A percentile compares a stretch with the other conserved stretches of the same genome.
phyloP scores from a whole-genome alignment of 2,329 filamentous ascomycete species.

The Aureobasidium subglaciale region DNA sequence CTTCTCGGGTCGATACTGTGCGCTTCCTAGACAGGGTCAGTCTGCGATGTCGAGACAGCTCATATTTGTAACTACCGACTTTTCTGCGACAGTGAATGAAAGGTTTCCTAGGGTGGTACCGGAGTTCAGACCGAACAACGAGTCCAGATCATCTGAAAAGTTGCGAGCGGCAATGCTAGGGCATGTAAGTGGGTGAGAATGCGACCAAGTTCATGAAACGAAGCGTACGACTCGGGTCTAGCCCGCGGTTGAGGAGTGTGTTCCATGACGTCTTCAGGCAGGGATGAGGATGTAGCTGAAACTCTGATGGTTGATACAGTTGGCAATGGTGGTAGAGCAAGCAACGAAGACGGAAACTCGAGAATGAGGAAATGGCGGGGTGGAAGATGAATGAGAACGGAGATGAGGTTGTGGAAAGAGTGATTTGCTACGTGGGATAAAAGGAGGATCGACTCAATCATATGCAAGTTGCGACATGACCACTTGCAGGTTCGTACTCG shows the following conservation, averaged over 20 bases:
- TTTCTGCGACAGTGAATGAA: constrained; percentile 68
- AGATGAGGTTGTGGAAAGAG: not conserved
- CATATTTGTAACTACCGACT: constrained; percentile 49
- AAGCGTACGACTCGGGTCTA: constrained; percentile 24
- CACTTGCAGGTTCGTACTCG: not conserved
- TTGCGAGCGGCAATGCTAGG: constrained; percentile 75
- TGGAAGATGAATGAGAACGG: not conserved
- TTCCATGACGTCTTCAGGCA: constrained; percentile 7
- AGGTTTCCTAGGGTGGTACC: constrained; percentile 63
- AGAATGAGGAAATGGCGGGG: not conserved
- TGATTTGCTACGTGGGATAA: not conserved
- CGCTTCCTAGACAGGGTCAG: constrained; percentile 57
- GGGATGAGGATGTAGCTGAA: not conserved
- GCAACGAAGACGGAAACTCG: not conserved
- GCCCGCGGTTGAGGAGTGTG: not conserved
- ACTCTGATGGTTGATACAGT: not conserved
- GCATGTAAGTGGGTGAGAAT: not conserved
- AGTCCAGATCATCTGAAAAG: constrained; percentile 79
- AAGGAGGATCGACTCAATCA: constrained; percentile 12
- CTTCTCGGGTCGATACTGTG: constrained; percentile 63
- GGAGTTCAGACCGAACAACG: constrained; percentile 82
- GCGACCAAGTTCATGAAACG: not conserved
- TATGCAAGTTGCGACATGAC: constrained; percentile 10
- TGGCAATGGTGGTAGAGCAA: not conserved
- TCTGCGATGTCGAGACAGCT: not conserved